These are phyloP conservation scores for Pseudogymnoascus sp. DNA, from an alignment of 2,329 filamentous ascomycete genomes.

Conservation along the genomic window DNA sequence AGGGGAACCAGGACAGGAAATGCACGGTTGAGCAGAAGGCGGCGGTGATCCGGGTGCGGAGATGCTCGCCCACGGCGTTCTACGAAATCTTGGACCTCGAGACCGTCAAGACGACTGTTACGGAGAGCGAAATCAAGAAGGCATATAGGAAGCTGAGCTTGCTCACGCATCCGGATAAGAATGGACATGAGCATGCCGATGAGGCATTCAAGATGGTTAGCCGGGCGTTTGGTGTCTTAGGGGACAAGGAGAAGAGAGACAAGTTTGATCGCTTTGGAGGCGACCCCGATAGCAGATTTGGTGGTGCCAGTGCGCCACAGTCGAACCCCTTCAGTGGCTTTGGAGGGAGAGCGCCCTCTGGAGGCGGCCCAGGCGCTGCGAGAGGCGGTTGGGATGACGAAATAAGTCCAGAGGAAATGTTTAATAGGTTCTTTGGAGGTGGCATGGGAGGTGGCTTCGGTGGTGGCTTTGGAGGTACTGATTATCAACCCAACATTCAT, in stretches of 20 bases:
- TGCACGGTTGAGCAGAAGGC: slow-evolving; percentile 87
- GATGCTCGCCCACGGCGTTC: slow-evolving; percentile 77
- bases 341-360: slow-evolving; percentile 33
- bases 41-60: slow-evolving; percentile 80
- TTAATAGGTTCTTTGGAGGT: slow-evolving; percentile 91
- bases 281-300: slow-evolving; percentile 85
- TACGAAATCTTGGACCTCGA: slow-evolving; percentile 87
- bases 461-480: slow-evolving; percentile 55
- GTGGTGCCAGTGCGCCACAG: slow-evolving; percentile 43
- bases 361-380: slow-evolving; percentile 22
- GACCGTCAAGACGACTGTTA: slow-evolving; percentile 52
- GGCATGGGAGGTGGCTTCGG: slow-evolving; percentile 32
- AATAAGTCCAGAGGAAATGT: slow-evolving; percentile 93
- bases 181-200: slow-evolving; percentile 88
- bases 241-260: slow-evolving; percentile 85
- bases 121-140: slow-evolving; percentile 89
- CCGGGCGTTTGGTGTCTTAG: slow-evolving; percentile 84
- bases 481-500: slow-evolving; percentile 36
- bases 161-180: slow-evolving; percentile 97
- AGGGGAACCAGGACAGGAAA: slow-evolving; percentile 53
- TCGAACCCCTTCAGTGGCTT: slow-evolving; percentile 59
- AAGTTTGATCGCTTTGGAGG: slow-evolving; percentile 85
- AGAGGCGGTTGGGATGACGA: slow-evolving; percentile 75
- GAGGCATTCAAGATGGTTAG: slow-evolving; percentile 99
- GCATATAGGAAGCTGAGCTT: slow-evolving; percentile 91